Conservation (phyloP, 2,329 filamentous ascomycete genomes). For the Clonostachys sp. region DNA sequence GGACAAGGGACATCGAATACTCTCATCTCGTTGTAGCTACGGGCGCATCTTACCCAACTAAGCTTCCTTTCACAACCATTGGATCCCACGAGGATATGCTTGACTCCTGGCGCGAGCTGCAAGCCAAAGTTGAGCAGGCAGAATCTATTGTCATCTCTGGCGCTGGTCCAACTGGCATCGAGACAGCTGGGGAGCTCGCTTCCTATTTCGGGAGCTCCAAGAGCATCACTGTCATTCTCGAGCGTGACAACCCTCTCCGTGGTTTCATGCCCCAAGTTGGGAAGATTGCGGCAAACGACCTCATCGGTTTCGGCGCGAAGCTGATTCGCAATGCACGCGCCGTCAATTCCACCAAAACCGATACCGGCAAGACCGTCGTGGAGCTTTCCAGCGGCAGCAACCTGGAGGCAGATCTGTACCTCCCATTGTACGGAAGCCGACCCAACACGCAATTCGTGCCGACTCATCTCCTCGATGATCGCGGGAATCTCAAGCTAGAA, state of each 20-base stretch:
- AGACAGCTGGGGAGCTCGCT: slow-evolving; percentile 59
- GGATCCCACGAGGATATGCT: too few species aligned
- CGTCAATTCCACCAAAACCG: not conserved
- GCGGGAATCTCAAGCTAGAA: slow-evolving; percentile 15
- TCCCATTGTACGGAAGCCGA: slow-evolving; percentile 36
- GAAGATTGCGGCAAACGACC: slow-evolving; percentile 11
- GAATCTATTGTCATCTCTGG: slow-evolving; percentile 50
- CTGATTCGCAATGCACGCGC: slow-evolving; percentile 25
- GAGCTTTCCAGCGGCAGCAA: slow-evolving; percentile 18
- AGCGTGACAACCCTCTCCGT: slow-evolving; percentile 10
- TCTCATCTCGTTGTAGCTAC: too few species aligned
- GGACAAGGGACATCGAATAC: too few species aligned
- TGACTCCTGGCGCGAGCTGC: not conserved
- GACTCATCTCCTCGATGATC: slow-evolving; percentile 17
- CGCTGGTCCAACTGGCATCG: slow-evolving; percentile 50
- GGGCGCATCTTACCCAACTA: too few species aligned
- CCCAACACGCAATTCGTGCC: slow-evolving; percentile 37
- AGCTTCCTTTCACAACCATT: too few species aligned
- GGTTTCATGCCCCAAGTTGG: slow-evolving; percentile 19
- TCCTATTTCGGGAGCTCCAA: slow-evolving; percentile 68
- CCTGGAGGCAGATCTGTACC: slow-evolving; percentile 28
- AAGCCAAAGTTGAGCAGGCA: slow-evolving; percentile 31
- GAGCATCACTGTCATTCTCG: not conserved
- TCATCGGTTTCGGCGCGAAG: slow-evolving; percentile 14
- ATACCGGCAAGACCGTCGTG: slow-evolving; percentile 9